A percentile compares a stretch with the other conserved stretches of the same genome.
Conservation (phyloP, 495 filamentous ascomycete species). For the Aspergillus incahuasiensis region DNA sequence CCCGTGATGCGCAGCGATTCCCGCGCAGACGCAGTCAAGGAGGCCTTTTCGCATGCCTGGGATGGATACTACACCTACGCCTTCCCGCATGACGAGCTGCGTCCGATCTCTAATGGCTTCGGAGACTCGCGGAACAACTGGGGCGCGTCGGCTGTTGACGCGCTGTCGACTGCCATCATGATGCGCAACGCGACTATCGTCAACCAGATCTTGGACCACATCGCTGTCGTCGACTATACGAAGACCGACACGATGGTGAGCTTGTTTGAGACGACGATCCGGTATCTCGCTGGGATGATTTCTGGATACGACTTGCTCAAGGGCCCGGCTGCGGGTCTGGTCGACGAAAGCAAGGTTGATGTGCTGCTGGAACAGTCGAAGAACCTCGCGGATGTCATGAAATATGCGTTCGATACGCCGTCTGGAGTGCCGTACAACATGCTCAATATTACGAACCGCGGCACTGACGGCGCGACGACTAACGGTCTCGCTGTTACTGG, state of each 20-base stretch:
- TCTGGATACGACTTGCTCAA: slow-evolving; percentile 79
- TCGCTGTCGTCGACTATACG: slow-evolving; percentile 65
- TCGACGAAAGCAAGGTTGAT: slow-evolving; percentile 44
- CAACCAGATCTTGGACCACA: slow-evolving; percentile 61
- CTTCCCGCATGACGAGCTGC: slow-evolving; percentile 73
- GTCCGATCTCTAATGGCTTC: slow-evolving; percentile 59
- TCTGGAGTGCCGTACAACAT: slow-evolving; percentile 74
- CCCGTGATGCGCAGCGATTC: slow-evolving; percentile 6
- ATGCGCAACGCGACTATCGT: slow-evolving; percentile 69
- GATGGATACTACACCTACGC: slow-evolving; percentile 76
- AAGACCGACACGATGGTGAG: slow-evolving; percentile 55
- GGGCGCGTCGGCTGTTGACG: slow-evolving; percentile 83
- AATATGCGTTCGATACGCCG: slow-evolving; percentile 72
- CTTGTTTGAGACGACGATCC: slow-evolving; percentile 87
- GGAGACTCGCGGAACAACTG: slow-evolving; percentile 77
- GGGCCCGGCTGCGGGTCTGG: slow-evolving; percentile 58
- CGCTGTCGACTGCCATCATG: slow-evolving; percentile 72
- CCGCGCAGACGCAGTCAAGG: slow-evolving; percentile 63
- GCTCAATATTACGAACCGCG: slow-evolving; percentile 51
- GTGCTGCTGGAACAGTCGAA: slow-evolving; percentile 61
- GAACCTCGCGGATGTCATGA: slow-evolving; percentile 65
- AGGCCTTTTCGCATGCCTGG: slow-evolving; percentile 75
- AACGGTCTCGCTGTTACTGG: slow-evolving; percentile 71
- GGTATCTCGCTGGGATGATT: slow-evolving; percentile 75
- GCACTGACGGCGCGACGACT: slow-evolving; percentile 44